Evolutionary conservation across 192 early-diverging fungal species (phyloP).

Genomic region (Coemansia brasiliensis): DNA sequence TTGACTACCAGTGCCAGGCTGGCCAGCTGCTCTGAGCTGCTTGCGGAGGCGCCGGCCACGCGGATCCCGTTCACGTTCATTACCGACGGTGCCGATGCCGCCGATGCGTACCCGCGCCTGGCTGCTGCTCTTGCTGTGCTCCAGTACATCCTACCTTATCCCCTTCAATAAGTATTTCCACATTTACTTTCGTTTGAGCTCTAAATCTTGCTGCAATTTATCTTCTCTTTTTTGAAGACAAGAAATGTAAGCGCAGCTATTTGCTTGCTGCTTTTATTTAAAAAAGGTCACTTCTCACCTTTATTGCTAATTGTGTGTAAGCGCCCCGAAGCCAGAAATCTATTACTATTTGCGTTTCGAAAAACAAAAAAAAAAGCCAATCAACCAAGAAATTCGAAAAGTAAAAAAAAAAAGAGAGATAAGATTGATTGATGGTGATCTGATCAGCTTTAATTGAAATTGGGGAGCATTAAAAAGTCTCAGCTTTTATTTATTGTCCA

Average conservation of each 20-base stretch:
- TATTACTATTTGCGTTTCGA: neutral
- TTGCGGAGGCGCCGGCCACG: conserved; percentile 26
- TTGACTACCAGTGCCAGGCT: conserved; percentile 84
- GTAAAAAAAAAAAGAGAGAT: neutral
- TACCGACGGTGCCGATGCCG: conserved; percentile 16
- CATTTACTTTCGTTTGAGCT: no score
- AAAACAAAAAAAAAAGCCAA: neutral
- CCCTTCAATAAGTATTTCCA: no score
- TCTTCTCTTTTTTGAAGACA: no score
- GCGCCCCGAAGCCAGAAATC: no score
- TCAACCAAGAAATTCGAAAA: neutral
- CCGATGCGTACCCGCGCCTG: conserved; percentile 46
- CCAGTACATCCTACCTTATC: neutral
- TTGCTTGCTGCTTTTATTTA: no score
- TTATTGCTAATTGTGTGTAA: no score
- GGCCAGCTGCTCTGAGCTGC: conserved; percentile 60
- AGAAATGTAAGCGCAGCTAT: no score
- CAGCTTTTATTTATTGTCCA: no score
- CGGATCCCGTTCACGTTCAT: conserved; percentile 49
- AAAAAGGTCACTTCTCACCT: no score
- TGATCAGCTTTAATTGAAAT: neutral
- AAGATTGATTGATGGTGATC: conserved; percentile 5
- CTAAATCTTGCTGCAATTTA: no score
- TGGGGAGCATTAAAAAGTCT: no score
- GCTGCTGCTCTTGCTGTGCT: conserved; percentile 11